Percentiles rank a stretch among this genome's conserved stretches.
Evolutionary conservation across 2,329 filamentous ascomycete species (phyloP).

Genomic region (Exophiala oligosperma): DNA sequence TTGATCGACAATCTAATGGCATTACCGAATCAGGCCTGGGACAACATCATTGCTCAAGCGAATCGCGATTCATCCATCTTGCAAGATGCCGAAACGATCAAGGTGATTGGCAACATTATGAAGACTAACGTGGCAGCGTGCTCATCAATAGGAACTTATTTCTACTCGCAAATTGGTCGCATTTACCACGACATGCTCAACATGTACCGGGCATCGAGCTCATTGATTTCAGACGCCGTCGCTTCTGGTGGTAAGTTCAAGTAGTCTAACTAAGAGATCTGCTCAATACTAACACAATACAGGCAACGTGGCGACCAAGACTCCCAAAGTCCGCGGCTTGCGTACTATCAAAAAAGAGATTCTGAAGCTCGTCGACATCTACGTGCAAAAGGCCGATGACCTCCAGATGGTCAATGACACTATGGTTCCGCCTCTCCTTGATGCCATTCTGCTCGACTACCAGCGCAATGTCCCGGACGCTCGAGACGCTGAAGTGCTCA

Average conservation of each 20-base stretch:
- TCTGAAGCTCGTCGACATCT: conserved; percentile 94
- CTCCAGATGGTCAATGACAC: conserved; percentile 87
- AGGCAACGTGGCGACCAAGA: conserved; percentile 94
- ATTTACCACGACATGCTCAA: conserved; percentile 99
- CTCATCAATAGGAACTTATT: conserved; percentile 93
- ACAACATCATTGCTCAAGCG: conserved; percentile 86
- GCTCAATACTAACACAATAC: conserved; percentile 25
- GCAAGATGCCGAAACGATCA: conserved; percentile 92
- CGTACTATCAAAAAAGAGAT: conserved; percentile 99
- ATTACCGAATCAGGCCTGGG: conserved; percentile 91
- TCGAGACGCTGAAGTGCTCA: conserved; percentile 92
- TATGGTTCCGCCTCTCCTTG: conserved; percentile 92
- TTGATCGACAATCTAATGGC: conserved; percentile 90
- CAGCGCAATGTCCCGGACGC: conserved; percentile 95
- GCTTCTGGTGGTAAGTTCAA: conserved; percentile 68
- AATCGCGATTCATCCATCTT: conserved; percentile 82
- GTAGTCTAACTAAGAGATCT: not conserved
- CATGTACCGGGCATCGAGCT: conserved; percentile 97
- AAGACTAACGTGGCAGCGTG: conserved; percentile 99
- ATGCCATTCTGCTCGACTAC: conserved; percentile 93
- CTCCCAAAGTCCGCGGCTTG: conserved; percentile 90
- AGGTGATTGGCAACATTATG: conserved; percentile 99
- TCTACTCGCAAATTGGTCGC: conserved; percentile 94
- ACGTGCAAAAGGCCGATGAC: conserved; percentile 97
- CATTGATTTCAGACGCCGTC: conserved; percentile 91